phyloP scores from a whole-genome alignment of 2,329 filamentous ascomycete species.

The Penicillium sp. region DNA sequence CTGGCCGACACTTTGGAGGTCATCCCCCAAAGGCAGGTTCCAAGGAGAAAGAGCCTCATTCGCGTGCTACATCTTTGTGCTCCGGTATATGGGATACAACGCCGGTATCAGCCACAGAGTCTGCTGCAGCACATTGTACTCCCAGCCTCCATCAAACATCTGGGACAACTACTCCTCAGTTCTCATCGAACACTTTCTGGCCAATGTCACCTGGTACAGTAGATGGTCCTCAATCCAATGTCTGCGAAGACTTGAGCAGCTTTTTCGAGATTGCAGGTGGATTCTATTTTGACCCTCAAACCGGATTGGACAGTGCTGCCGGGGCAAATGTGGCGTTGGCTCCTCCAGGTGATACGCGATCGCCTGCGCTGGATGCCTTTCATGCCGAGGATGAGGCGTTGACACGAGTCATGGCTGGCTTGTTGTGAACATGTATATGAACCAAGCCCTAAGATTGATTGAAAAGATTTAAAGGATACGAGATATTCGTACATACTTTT shows the following conservation, averaged over 20 bases:
- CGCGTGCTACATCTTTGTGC: not conserved
- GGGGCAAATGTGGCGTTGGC: constrained; percentile 10
- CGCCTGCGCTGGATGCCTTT: constrained; percentile 26
- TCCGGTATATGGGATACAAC: not conserved
- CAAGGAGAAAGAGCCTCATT: not conserved
- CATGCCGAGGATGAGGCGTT: constrained; percentile 37
- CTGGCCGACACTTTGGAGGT: not conserved
- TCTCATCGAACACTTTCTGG: constrained; percentile 15
- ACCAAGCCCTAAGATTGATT: too few species aligned
- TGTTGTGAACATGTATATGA: constrained; percentile 21
- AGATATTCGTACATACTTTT: not conserved
- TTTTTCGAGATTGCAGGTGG: constrained; percentile 61
- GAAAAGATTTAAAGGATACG: too few species aligned
- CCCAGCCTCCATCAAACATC: constrained; percentile 9
- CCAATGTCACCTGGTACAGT: constrained; percentile 15
- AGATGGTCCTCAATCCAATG: constrained; percentile 17
- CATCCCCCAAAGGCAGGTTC: not conserved
- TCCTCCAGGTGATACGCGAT: constrained; percentile 2
- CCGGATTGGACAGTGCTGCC: constrained; percentile 5
- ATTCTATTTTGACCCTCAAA: constrained; percentile 29
- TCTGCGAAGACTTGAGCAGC: constrained; percentile 54
- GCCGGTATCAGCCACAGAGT: not conserved
- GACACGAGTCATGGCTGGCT: constrained; percentile 35
- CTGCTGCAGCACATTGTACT: not conserved
- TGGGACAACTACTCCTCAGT: constrained; percentile 14